Evolutionary conservation across 495 filamentous ascomycete species (phyloP).

Genomic region (Podospora comata): DNA sequence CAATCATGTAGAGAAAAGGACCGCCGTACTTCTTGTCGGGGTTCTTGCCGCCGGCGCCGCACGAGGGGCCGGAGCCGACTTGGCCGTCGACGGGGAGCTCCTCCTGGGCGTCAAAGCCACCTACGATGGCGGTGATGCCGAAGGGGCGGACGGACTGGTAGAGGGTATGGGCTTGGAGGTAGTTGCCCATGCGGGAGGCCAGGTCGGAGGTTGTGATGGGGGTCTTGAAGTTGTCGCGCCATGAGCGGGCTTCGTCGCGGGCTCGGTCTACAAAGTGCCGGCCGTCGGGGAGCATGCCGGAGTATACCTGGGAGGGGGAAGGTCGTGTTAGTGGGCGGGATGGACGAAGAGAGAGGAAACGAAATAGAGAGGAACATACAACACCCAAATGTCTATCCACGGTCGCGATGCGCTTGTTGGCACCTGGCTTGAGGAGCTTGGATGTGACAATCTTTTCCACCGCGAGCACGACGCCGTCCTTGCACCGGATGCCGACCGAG

Average conservation of each 20-base stretch:
- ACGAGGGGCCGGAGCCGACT: constrained; percentile 73
- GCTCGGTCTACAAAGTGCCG: constrained; percentile 93
- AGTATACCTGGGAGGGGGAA: constrained; percentile 65
- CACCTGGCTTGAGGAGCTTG: constrained; percentile 87
- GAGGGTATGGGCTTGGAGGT: constrained; percentile 94
- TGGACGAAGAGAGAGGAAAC: not conserved
- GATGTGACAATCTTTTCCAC: constrained; percentile 95
- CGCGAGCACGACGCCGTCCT: constrained; percentile 93
- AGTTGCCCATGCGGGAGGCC: constrained; percentile 85
- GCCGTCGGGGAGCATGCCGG: constrained; percentile 90
- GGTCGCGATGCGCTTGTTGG: constrained; percentile 94
- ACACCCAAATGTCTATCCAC: constrained; percentile 91
- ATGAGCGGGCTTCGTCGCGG: constrained; percentile 84
- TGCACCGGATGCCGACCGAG: constrained; percentile 92
- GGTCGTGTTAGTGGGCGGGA: constrained; percentile 1
- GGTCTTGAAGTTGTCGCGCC: constrained; percentile 85
- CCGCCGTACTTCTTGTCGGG: constrained; percentile 75
- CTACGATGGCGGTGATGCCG: constrained; percentile 91
- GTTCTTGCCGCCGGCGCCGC: constrained; percentile 77
- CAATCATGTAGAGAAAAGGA: constrained; percentile 95
- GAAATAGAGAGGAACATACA: constrained; percentile 52
- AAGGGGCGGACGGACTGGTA: constrained; percentile 96
- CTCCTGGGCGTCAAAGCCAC: constrained; percentile 83
- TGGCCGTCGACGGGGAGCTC: constrained; percentile 80
- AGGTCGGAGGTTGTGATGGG: constrained; percentile 85